Evolutionary conservation across 1,139 yeast genomes (phyloP).

Genomic region (Nakaseomyces uthaithaninus): DNA sequence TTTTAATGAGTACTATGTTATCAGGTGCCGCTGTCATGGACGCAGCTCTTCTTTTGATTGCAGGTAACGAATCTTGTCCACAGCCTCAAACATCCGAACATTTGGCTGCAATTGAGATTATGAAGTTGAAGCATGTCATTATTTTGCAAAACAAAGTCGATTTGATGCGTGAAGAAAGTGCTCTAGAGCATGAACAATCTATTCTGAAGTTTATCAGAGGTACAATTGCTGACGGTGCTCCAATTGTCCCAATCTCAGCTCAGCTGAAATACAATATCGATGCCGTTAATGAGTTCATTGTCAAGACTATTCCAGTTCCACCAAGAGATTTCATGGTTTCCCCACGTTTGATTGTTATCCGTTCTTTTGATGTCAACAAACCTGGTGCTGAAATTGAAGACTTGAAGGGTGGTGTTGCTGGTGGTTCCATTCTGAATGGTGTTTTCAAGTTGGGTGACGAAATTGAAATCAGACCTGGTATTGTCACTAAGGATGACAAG

Average conservation of each 20-base stretch:
- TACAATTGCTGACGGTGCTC: constrained; percentile 98
- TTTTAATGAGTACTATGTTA: constrained; percentile 99
- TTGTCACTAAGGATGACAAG: constrained; percentile 88
- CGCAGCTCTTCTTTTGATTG: constrained; percentile 91
- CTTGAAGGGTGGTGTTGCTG: constrained; percentile 99
- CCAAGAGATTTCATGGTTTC: constrained; percentile 88
- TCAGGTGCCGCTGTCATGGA: constrained; percentile 99
- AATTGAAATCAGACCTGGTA: constrained; percentile 98
- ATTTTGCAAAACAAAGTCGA: constrained; percentile 97
- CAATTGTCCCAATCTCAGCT: constrained; percentile 97
- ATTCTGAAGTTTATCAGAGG: constrained; percentile 90
- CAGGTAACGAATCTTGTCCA: constrained; percentile 98
- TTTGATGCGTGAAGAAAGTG: constrained; percentile 95
- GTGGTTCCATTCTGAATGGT: constrained; percentile 96
- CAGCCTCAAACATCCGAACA: constrained; percentile 99
- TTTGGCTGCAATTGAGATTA: constrained; percentile 97
- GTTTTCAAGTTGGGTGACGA: constrained; percentile 96
- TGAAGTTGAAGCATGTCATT: constrained; percentile 95
- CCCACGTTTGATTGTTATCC: constrained; percentile 92
- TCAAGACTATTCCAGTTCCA: constrained; percentile 92
- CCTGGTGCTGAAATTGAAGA: constrained; percentile 98
- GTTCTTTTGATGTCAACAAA: constrained; percentile 97
- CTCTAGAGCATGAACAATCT: constrained; percentile 89
- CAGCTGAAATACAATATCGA: constrained; percentile 97
- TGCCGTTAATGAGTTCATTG: constrained; percentile 95